Evolutionary conservation across 2,329 filamentous ascomycete genomes (phyloP).

Genomic region (Trichoderma hamatum): DNA sequence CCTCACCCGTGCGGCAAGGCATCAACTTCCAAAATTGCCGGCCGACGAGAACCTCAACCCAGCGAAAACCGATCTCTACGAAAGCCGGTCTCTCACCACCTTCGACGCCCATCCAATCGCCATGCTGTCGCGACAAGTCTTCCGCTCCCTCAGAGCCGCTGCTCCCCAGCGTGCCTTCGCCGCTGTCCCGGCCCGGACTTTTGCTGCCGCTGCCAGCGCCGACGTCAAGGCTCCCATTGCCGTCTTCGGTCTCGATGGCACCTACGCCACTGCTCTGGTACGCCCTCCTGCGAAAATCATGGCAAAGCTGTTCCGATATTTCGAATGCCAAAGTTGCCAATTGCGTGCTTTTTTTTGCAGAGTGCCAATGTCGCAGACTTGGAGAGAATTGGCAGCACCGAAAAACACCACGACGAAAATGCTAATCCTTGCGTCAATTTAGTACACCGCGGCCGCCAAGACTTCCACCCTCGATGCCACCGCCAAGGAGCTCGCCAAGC

Average conservation of each 20-base stretch:
- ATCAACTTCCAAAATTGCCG: slow-evolving; percentile 50
- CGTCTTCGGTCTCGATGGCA: slow-evolving; percentile 95
- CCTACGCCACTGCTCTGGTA: slow-evolving; percentile 98
- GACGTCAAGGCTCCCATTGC: slow-evolving; percentile 83
- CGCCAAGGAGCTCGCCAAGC: slow-evolving; percentile 74
- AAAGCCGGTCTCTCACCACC: slow-evolving; percentile 35
- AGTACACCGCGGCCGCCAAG: slow-evolving; percentile 98
- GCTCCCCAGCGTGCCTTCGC: slow-evolving; percentile 60
- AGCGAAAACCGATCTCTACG: slow-evolving; percentile 41
- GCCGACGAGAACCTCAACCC: slow-evolving; percentile 39
- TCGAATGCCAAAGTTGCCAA: neutral
- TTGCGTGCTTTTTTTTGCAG: neutral
- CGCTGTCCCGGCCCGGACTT: slow-evolving; percentile 69
- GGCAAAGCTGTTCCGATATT: neutral
- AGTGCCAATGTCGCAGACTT: neutral
- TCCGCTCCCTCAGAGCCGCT: slow-evolving; percentile 59
- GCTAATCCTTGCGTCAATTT: slow-evolving; percentile 43
- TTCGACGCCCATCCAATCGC: slow-evolving; percentile 36
- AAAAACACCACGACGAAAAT: slow-evolving; percentile 9
- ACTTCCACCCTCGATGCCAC: slow-evolving; percentile 81
- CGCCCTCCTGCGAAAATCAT: slow-evolving; percentile 41
- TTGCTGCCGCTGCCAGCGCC: slow-evolving; percentile 71
- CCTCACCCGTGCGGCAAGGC: slow-evolving; percentile 44
- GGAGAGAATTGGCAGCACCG: neutral
- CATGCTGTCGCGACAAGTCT: slow-evolving; percentile 65